These are phyloP conservation scores for Abrus precatorius DNA, from an alignment of 306 rosid species.

Conservation along the genomic window DNA sequence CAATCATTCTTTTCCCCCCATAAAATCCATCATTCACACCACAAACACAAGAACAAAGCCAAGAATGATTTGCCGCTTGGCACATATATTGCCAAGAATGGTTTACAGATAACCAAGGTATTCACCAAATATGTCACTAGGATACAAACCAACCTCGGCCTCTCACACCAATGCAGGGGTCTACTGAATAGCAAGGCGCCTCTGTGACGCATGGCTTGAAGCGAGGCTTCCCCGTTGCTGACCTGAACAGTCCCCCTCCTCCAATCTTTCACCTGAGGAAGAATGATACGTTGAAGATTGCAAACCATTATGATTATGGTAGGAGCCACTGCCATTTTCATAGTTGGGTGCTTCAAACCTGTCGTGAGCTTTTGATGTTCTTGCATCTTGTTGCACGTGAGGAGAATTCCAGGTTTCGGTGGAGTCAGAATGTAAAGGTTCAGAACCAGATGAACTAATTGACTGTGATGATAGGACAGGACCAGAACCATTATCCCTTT, in stretches of 20 bases:
- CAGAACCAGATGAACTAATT: constrained; percentile 87
- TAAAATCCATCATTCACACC: constrained; percentile 55
- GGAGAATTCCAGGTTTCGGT: constrained; percentile 85
- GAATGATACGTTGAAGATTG: constrained; percentile 68
- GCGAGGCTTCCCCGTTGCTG: constrained; percentile 72
- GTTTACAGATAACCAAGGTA: constrained; percentile 58
- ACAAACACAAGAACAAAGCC: constrained; percentile 78
- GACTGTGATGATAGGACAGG: constrained; percentile 76
- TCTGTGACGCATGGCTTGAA: constrained; percentile 65
- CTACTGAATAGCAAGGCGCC: constrained; percentile 87
- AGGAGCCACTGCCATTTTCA: constrained; percentile 62
- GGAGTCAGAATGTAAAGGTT: constrained; percentile 71
- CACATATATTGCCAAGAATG: constrained; percentile 68
- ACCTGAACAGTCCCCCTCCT: constrained; percentile 75
- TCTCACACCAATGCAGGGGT: constrained; percentile 50
- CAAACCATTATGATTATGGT: constrained; percentile 58
- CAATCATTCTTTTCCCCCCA: constrained; percentile 57
- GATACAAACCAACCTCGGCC: constrained; percentile 60
- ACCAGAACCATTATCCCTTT: constrained; percentile 66
- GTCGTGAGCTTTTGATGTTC: constrained; percentile 51
- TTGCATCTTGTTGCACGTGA: constrained; percentile 62
- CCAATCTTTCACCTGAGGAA: constrained; percentile 70
- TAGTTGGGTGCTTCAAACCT: constrained; percentile 52
- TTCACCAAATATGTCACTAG: constrained; percentile 45
- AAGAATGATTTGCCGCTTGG: constrained; percentile 99